phyloP scores from a whole-genome alignment of 345 rosid species.

The Populus euphratica region DNA sequence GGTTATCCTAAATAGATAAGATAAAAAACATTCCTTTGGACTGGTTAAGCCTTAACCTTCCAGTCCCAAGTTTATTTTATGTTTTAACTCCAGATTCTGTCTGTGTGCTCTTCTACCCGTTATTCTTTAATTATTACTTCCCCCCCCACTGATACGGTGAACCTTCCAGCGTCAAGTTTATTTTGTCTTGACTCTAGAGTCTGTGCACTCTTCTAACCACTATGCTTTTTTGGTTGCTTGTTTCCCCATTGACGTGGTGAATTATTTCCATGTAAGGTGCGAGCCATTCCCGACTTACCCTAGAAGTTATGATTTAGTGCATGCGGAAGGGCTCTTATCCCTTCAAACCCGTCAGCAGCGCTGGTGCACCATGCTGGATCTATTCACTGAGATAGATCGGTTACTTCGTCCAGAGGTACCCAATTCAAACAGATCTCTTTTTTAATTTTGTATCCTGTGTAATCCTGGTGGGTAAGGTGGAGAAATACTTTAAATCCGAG shows the following conservation, averaged over 20 bases:
- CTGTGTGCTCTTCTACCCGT: not conserved
- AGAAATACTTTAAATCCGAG: not conserved
- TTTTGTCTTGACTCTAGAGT: not conserved
- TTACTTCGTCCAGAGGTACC: constrained; percentile 97
- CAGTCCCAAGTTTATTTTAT: not conserved
- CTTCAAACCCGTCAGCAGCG: constrained; percentile 48
- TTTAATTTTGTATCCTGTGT: not conserved
- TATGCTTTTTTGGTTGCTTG: not conserved
- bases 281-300: constrained; percentile 94
- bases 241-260: not conserved
- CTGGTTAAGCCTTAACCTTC: not conserved
- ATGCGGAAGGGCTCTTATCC: constrained; percentile 73
- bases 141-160: not conserved
- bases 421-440: not conserved
- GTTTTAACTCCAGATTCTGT: not conserved
- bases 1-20: not conserved
- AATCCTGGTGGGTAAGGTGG: not conserved
- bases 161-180: no score
- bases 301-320: constrained; percentile 91
- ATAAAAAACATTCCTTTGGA: not conserved
- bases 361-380: constrained; percentile 50
- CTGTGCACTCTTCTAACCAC: not conserved
- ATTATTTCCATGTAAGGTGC: constrained; percentile 52
- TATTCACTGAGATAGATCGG: constrained; percentile 82
- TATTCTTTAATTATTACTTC: not conserved